Base-by-base conservation (phyloP, 2,329 filamentous ascomycete species). In the Ophiocordyceps camponoti-floridani region DNA sequence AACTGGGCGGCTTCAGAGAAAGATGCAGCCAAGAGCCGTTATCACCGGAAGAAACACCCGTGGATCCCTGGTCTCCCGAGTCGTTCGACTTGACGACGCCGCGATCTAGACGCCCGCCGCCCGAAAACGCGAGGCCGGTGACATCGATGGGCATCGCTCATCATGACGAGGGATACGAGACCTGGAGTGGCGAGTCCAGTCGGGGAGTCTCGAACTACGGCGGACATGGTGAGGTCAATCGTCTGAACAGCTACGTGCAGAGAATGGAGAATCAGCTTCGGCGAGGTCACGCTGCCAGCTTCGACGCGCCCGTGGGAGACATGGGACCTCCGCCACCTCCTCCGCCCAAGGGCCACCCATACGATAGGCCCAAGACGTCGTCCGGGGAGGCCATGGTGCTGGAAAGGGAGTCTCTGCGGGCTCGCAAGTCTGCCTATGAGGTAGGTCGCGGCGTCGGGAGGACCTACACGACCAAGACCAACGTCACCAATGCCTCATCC, bases 11-110 rank as follows among this genome's bases (percentile, higher is more conserved):
- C 7, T 46, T 59, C 0, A 54, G 81, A 16, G 68, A 80, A 4
- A 16, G n/a, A 38, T 10, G 6, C 16, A 16, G 35, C 16, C 35
- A 38, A 18, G 35, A 38, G 6, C 5, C 35, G n/a, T 16, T 11
- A 18, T 54, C 70, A 74, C 31, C 70, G 73, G 27, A 71, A 76
- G 69, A 76, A 40, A 65, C 72, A 1, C 66, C 74, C 1, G 62
- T 78, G 9, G 77, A 86, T 55, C 80, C 87, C 4, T 98, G 91
- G 91, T 91, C 87, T 0, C 87, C 87, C 0, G 88, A 94, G 54
- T 84, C 81, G 8, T 95, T 93, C 54, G 81, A 75, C 46, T 62
- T 74, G 58, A 61, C 73, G 3, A 53, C 58, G 9, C 55, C 55
- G 12, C 53, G 52, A 12, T 52, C 59, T 3, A 54, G 47, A 27